Percentiles rank a stretch among this genome's conserved stretches.
phyloP scores from a whole-genome alignment of 1,284 basidiomycete genomes.

The Peniophora sp. region DNA sequence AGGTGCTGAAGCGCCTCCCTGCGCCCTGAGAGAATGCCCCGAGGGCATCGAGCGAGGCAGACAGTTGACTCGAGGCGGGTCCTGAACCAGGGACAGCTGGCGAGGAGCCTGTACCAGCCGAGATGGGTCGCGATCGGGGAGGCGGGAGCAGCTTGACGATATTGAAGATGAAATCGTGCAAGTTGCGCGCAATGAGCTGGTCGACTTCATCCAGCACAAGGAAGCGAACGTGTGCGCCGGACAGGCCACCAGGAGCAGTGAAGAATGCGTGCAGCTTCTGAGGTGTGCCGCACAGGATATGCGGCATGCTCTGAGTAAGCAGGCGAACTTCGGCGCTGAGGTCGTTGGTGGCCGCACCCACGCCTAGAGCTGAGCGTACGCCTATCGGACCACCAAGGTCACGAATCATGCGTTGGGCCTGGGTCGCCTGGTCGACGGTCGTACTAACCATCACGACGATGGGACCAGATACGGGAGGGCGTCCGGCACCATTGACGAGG shows the following conservation, averaged over 20 bases:
- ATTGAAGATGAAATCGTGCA: constrained; percentile 91
- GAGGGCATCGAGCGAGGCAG: constrained; percentile 41
- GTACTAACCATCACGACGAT: constrained; percentile 92
- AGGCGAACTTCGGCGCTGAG: constrained; percentile 73
- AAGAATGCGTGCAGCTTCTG: constrained; percentile 93
- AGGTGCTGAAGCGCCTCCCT: constrained; percentile 52
- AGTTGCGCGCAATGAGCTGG: constrained; percentile 92
- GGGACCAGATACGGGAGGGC: constrained; percentile 65
- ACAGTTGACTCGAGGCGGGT: constrained; percentile 25
- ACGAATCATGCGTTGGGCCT: constrained; percentile 94
- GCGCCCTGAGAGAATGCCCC: constrained; percentile 39
- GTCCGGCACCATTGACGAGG: constrained; percentile 47
- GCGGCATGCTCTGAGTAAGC: constrained; percentile 86
- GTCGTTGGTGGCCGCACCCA: constrained; percentile 67
- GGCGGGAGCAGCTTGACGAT: constrained; percentile 87
- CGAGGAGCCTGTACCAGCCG: constrained; percentile 28
- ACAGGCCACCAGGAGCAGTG: constrained; percentile 67
- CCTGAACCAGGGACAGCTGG: not conserved
- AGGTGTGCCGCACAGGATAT: constrained; percentile 94
- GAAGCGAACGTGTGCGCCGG: constrained; percentile 81
- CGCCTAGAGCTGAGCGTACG: constrained; percentile 80
- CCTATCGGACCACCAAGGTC: constrained; percentile 90
- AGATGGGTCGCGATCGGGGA: constrained; percentile 62
- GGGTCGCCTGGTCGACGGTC: constrained; percentile 96
- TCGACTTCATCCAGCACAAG: constrained; percentile 96